A percentile compares a stretch with the other conserved stretches of the same genome.
phyloP scores from a whole-genome alignment of 1,284 basidiomycete species.

The Veloporphyrellus conicus region DNA sequence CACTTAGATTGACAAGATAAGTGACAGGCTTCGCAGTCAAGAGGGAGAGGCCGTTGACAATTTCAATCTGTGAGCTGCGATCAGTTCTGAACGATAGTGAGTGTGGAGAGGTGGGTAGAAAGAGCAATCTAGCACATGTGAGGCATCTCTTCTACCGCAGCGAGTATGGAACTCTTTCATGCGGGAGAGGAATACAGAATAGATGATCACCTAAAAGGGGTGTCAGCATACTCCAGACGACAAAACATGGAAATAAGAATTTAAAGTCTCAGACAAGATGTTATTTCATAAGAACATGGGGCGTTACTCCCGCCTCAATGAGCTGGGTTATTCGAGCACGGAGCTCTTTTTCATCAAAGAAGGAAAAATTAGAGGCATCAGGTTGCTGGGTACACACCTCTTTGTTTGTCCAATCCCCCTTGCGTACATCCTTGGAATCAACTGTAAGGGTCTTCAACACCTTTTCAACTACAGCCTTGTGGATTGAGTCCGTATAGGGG shows the following conservation, averaged over 20 bases:
- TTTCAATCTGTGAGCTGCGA: slow-evolving; percentile 69
- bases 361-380: not conserved
- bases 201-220: slow-evolving; percentile 19
- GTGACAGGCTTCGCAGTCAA: slow-evolving; percentile 97
- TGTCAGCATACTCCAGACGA: slow-evolving; percentile 9
- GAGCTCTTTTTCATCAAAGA: slow-evolving; percentile 75
- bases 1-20: slow-evolving; percentile 97
- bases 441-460: slow-evolving; percentile 76
- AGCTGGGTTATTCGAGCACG: slow-evolving; percentile 75
- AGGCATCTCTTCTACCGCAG: slow-evolving; percentile 64
- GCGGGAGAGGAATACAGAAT: slow-evolving; percentile 28
- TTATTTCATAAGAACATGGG: slow-evolving; percentile 65
- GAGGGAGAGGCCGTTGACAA: slow-evolving; percentile 88
- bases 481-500: slow-evolving; percentile 17
- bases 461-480: slow-evolving; percentile 80
- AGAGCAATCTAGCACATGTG: slow-evolving; percentile 51
- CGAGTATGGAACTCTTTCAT: slow-evolving; percentile 66
- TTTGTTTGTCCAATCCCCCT: slow-evolving; percentile 94
- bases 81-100: slow-evolving; percentile 17
- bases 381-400: slow-evolving; percentile 63
- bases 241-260: not conserved
- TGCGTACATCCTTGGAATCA: slow-evolving; percentile 89
- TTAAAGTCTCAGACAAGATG: slow-evolving; percentile 42
- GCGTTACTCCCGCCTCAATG: slow-evolving; percentile 73
- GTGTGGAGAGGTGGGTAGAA: slow-evolving; percentile 21